These are phyloP conservation scores for Hippophae tibetana DNA, from an alignment of 306 rosid species.

Conservation along the genomic window DNA sequence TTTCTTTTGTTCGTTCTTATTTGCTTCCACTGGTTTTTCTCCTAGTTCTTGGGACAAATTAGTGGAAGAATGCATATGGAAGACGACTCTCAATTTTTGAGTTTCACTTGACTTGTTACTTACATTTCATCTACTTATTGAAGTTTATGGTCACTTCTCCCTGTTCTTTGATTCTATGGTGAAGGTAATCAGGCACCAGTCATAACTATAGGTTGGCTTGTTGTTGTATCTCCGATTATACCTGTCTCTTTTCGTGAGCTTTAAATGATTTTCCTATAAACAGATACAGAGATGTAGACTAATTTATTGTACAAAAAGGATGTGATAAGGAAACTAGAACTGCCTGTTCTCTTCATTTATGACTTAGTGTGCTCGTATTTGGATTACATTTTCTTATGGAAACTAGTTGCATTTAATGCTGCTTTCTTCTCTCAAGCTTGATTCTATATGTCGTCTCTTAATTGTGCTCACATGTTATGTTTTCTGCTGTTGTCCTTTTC, in stretches of 20 bases:
- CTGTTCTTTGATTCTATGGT: background rate
- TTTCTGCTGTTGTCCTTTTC: too few relatives aligned
- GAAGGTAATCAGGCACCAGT: background rate
- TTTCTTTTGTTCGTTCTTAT: conserved; percentile 9
- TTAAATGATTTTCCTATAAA: background rate
- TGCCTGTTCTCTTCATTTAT: too few relatives aligned
- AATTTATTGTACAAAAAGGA: background rate
- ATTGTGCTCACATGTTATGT: too few relatives aligned
- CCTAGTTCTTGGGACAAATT: conserved; percentile 4
- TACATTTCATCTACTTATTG: too few relatives aligned
- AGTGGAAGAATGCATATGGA: background rate
- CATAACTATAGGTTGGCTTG: background rate
- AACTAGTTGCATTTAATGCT: too few relatives aligned
- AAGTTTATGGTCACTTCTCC: conserved; percentile 2
- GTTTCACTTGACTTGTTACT: background rate
- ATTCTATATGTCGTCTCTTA: too few relatives aligned
- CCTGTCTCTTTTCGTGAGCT: background rate
- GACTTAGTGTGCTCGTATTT: too few relatives aligned
- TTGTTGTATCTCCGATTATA: background rate
- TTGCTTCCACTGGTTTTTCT: background rate
- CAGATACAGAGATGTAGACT: background rate
- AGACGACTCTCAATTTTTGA: background rate
- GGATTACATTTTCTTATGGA: too few relatives aligned
- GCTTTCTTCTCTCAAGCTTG: too few relatives aligned
- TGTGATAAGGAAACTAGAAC: too few relatives aligned